Percentiles rank a stretch among this genome's conserved stretches.
Evolutionary conservation across 805 yeast genomes (phyloP).

Genomic region (Wickerhamiella allomyrinae): DNA sequence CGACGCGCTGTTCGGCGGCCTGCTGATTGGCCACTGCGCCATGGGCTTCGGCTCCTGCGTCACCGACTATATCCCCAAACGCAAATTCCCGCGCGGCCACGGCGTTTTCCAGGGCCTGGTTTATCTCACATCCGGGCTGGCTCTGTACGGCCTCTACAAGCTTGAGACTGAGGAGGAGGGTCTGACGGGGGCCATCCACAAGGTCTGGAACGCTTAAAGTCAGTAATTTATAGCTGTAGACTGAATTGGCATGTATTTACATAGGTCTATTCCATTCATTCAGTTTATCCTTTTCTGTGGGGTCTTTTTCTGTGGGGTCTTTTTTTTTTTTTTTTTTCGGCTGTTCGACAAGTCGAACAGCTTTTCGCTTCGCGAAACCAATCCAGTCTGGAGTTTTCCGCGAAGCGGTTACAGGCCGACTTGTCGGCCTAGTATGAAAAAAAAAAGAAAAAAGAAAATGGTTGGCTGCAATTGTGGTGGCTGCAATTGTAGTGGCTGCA

Average conservation of each 20-base stretch:
- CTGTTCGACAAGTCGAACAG: too few species aligned
- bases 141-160: constrained; percentile 68
- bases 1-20: constrained; percentile 56
- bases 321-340: too few species aligned
- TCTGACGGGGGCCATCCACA: constrained; percentile 45
- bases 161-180: constrained; percentile 69
- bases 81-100: constrained; percentile 73
- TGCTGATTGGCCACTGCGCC: constrained; percentile 63
- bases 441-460: too few species aligned
- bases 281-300: too few species aligned
- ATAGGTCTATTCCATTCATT: constrained; percentile 1
- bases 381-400: too few species aligned
- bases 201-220: constrained; percentile 43
- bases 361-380: too few species aligned
- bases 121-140: constrained; percentile 53
- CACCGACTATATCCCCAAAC: constrained; percentile 76
- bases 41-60: constrained; percentile 86
- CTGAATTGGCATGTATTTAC: constrained; percentile 1
- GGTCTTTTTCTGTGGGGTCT: too few species aligned
- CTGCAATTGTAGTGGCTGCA: too few species aligned
- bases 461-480: too few species aligned
- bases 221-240: constrained; percentile 13
- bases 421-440: too few species aligned
- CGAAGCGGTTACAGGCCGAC: too few species aligned
- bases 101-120: constrained; percentile 52